Percentiles rank a stretch among this genome's conserved stretches.
Conservation (phyloP, 257 asterid genomes). For the Plantago major region DNA sequence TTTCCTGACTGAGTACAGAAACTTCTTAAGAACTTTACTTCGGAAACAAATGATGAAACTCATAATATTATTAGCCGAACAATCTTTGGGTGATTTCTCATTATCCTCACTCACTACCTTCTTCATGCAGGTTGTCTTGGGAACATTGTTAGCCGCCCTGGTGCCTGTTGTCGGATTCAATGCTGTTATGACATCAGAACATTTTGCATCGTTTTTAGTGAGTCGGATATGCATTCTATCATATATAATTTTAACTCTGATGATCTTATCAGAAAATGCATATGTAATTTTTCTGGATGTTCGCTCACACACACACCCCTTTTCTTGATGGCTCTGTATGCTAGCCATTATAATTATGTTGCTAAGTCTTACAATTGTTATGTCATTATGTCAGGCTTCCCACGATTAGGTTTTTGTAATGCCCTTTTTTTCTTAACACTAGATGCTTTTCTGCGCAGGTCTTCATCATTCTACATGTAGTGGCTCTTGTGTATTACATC, state of each 20-base stretch:
- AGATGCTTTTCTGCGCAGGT: slow-evolving; percentile 47
- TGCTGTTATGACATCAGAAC: slow-evolving; percentile 98
- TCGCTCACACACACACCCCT: background rate
- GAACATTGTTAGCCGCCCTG: slow-evolving; percentile 84
- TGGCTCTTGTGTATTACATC: slow-evolving; percentile 87
- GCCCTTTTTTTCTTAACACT: background rate
- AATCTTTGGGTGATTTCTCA: slow-evolving; percentile 10
- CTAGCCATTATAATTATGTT: slow-evolving; percentile 10
- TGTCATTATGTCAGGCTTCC: slow-evolving; percentile 6
- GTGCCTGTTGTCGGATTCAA: slow-evolving; percentile 99
- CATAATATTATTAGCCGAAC: background rate
- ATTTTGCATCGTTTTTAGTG: slow-evolving; percentile 93
- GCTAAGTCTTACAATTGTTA: background rate
- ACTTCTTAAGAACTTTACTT: no score
- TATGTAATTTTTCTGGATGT: no score
- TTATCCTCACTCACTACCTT: slow-evolving; percentile 9
- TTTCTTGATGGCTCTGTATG: background rate
- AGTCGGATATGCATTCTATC: slow-evolving; percentile 30
- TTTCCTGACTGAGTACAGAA: no score
- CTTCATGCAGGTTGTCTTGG: slow-evolving; percentile 72
- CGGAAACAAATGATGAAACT: no score
- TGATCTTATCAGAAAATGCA: no score
- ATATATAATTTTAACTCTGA: background rate
- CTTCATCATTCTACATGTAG: slow-evolving; percentile 80
- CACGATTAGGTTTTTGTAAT: background rate